Evolutionary conservation across 495 filamentous ascomycete species (phyloP).

Genomic region (Acidiella bohemica): DNA sequence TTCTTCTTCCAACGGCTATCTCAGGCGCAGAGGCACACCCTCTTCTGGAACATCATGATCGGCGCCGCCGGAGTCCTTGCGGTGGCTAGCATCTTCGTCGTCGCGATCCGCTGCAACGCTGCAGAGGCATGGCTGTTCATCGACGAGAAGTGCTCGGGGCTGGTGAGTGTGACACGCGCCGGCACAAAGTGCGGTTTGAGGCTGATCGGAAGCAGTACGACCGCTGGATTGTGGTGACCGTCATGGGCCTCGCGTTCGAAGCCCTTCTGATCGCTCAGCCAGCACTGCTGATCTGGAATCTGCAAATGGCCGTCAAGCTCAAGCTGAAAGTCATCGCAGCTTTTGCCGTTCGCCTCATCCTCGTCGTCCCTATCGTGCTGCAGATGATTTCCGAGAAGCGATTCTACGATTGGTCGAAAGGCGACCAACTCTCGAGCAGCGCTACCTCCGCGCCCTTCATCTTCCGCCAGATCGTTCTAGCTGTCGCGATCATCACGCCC

Average conservation of each 20-base stretch:
- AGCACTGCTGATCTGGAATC: not conserved
- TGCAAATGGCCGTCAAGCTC: conserved; percentile 4
- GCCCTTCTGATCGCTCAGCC: conserved; percentile 1
- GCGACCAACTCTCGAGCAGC: not conserved
- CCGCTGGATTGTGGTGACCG: conserved; percentile 1
- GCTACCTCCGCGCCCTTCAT: not conserved
- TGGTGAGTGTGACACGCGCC: not conserved
- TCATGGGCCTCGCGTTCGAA: conserved; percentile 3
- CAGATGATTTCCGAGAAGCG: not conserved
- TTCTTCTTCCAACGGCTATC: conserved; percentile 2
- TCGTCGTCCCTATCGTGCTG: conserved; percentile 4
- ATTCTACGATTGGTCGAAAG: conserved; percentile 3
- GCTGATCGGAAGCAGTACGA: not conserved
- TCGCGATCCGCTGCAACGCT: not conserved
- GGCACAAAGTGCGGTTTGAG: not conserved
- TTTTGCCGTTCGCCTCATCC: conserved; percentile 1
- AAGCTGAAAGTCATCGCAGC: conserved; percentile 4
- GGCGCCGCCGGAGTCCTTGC: not conserved
- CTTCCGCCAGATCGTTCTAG: conserved; percentile 6
- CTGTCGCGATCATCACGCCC: conserved; percentile 2
- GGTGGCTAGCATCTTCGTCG: not conserved
- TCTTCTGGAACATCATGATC: not conserved
- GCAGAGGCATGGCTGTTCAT: conserved; percentile 1
- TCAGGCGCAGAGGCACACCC: not conserved
- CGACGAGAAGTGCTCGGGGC: conserved; percentile 1